A percentile compares a stretch with the other conserved stretches of the same genome.
These are phyloP conservation scores for Calocybe gangraenosa DNA, from an alignment of 768 basidiomycete species.

Conservation along the genomic window DNA sequence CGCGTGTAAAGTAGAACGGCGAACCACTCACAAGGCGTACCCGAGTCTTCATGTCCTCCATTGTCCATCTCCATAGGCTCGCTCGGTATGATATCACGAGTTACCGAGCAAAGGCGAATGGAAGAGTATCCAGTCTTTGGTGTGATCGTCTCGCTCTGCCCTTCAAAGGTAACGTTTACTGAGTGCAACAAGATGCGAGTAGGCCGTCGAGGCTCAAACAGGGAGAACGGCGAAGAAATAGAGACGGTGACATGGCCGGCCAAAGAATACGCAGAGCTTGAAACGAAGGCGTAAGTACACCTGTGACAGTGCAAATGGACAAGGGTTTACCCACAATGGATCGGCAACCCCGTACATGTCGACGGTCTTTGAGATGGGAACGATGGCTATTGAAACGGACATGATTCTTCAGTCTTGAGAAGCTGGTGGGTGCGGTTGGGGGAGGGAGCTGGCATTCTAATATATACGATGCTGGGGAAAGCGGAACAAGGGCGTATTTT, in stretches of 20 bases:
- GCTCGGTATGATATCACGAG: constrained; percentile 55
- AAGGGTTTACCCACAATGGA: constrained; percentile 43
- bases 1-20: not conserved
- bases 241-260: constrained; percentile 75
- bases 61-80: constrained; percentile 58
- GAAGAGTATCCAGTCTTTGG: constrained; percentile 63
- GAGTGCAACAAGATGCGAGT: constrained; percentile 61
- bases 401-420: constrained; percentile 35
- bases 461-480: constrained; percentile 14
- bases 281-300: not conserved
- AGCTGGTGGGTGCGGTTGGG: constrained; percentile 12
- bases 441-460: too few relatives aligned
- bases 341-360: constrained; percentile 73
- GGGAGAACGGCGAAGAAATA: constrained; percentile 50
- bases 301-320: not conserved
- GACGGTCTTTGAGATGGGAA: constrained; percentile 51
- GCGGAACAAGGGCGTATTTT: constrained; percentile 19
- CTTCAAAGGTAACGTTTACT: constrained; percentile 76
- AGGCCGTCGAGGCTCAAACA: constrained; percentile 52
- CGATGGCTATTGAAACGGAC: constrained; percentile 63
- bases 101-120: constrained; percentile 62
- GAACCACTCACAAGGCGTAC: constrained; percentile 41
- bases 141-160: constrained; percentile 73
- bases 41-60: constrained; percentile 56
- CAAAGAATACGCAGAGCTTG: constrained; percentile 81